These are phyloP conservation scores for Termitomyces sp. DNA, from an alignment of 768 basidiomycete species.

Conservation along the genomic window DNA sequence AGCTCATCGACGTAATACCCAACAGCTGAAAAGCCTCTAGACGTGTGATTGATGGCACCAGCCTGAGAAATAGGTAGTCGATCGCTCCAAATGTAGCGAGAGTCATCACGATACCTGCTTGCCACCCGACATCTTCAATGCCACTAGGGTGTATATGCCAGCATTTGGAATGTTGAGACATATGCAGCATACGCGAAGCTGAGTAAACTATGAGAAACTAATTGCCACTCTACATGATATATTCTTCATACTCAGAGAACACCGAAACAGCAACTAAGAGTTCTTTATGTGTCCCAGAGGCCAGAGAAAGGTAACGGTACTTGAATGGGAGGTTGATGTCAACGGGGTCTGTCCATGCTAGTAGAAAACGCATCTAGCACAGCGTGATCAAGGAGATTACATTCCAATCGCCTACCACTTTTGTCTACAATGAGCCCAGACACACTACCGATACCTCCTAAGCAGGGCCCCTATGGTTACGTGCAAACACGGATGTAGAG, in stretches of 20 bases:
- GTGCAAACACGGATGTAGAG: constrained; percentile 38
- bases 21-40: constrained; percentile 43
- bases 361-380: no score
- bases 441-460: not conserved
- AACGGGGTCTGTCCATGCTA: constrained; percentile 43
- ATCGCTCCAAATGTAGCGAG: constrained; percentile 54
- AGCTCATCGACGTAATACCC: constrained; percentile 50
- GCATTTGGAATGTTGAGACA: constrained; percentile 44
- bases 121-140: constrained; percentile 52
- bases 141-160: constrained; percentile 51
- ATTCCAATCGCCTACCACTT: constrained; percentile 18
- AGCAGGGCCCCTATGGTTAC: not conserved
- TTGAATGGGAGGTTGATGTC: constrained; percentile 55
- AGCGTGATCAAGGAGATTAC: not conserved
- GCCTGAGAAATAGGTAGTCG: constrained; percentile 62
- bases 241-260: constrained; percentile 52
- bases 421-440: constrained; percentile 24
- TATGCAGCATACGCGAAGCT: no score
- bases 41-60: constrained; percentile 50
- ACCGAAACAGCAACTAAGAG: constrained; percentile 45
- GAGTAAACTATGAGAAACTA: no score
- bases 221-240: no score
- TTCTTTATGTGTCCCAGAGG: constrained; percentile 46
- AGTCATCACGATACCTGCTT: constrained; percentile 54
- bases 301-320: constrained; percentile 56